These are phyloP conservation scores for Fibroporia radiculosa DNA, from an alignment of 768 basidiomycete genomes.

Conservation along the genomic window DNA sequence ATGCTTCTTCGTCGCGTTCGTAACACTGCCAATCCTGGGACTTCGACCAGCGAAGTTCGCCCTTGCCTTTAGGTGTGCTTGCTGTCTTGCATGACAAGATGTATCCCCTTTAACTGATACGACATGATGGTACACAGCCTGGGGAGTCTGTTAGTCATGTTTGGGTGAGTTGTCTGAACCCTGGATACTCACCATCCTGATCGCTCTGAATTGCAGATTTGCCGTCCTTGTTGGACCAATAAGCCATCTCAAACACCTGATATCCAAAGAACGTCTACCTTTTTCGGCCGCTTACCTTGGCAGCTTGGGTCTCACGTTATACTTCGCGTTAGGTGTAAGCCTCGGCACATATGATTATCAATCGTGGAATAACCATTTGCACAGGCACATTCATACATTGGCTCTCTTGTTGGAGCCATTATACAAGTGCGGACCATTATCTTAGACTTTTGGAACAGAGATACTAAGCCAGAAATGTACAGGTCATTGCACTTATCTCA, in stretches of 20 bases:
- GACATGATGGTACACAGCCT: constrained; percentile 36
- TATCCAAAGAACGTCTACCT: constrained; percentile 76
- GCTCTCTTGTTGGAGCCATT: constrained; percentile 74
- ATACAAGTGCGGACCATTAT: constrained; percentile 70
- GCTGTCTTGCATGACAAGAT: background rate
- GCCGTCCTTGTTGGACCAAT: constrained; percentile 84
- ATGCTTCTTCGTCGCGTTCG: constrained; percentile 89
- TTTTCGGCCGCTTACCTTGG: constrained; percentile 79
- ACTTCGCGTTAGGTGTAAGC: constrained; percentile 85
- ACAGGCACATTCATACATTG: constrained; percentile 78
- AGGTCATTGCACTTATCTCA: constrained; percentile 77
- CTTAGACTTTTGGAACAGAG: too few species aligned
- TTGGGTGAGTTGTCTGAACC: constrained; percentile 50
- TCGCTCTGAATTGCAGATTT: constrained; percentile 41
- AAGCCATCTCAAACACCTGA: constrained; percentile 85
- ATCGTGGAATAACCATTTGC: background rate
- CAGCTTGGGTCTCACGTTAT: constrained; percentile 80
- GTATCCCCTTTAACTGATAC: background rate
- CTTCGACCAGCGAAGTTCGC: constrained; percentile 88
- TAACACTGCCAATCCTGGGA: constrained; percentile 67
- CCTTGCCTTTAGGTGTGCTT: constrained; percentile 65
- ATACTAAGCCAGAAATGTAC: too few species aligned
- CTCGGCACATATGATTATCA: background rate
- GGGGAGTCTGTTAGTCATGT: constrained; percentile 92
- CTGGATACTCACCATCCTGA: background rate